A percentile compares a stretch with the other conserved stretches of the same genome.
These are phyloP conservation scores for Psilocybe cyanescens DNA, from an alignment of 768 basidiomycete species.

Conservation along the genomic window DNA sequence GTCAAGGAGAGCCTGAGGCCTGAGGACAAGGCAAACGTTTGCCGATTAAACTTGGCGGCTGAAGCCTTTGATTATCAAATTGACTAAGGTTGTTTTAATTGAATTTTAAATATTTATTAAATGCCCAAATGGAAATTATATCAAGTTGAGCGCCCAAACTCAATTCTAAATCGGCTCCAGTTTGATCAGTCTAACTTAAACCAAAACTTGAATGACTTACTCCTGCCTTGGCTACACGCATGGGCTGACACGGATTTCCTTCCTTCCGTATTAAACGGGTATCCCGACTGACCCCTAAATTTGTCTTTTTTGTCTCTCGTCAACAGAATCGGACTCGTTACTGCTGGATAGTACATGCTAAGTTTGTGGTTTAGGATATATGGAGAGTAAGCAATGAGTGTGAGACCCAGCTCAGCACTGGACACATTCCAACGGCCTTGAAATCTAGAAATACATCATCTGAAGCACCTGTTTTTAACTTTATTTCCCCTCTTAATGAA, in stretches of 20 bases:
- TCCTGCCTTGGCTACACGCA: slow-evolving; percentile 5
- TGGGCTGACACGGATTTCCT: neutral
- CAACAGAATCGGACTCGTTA: too few relatives aligned
- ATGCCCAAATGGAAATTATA: neutral
- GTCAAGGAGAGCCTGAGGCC: too few relatives aligned
- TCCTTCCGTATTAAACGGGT: neutral
- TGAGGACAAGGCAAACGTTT: too few relatives aligned
- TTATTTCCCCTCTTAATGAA: neutral
- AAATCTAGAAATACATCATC: neutral
- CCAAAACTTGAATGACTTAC: slow-evolving; percentile 4
- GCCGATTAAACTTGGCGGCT: neutral
- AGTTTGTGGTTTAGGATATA: too few relatives aligned
- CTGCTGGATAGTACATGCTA: too few relatives aligned
- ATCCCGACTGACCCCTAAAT: neutral
- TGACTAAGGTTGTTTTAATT: neutral
- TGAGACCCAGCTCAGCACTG: too few relatives aligned
- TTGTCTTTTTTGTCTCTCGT: neutral
- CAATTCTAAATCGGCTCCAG: neutral
- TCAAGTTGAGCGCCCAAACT: slow-evolving; percentile 3
- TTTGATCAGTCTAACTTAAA: neutral
- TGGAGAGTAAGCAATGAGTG: too few relatives aligned
- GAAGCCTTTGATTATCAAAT: neutral
- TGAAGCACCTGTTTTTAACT: neutral
- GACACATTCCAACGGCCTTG: neutral
- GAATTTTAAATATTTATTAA: neutral